These are phyloP conservation scores for Lasiosphaeria ovina DNA, from an alignment of 495 filamentous ascomycete genomes.

Conservation along the genomic window DNA sequence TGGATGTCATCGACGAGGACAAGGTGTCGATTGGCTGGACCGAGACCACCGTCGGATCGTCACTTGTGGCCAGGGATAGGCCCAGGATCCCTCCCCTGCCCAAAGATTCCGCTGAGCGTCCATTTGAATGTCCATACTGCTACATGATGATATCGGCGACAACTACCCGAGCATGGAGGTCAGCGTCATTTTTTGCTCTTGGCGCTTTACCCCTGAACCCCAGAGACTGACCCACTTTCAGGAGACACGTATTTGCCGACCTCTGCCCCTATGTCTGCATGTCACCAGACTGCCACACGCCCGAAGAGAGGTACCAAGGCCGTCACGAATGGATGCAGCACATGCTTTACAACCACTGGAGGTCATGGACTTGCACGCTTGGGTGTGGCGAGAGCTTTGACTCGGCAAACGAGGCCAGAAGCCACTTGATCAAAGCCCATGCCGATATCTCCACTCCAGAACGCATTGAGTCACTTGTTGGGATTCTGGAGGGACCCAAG, in stretches of 20 bases:
- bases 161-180: slow-evolving; percentile 36
- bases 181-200: too few relatives aligned
- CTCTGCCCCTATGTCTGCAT: slow-evolving; percentile 35
- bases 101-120: slow-evolving; percentile 13
- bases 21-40: too few relatives aligned
- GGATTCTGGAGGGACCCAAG: too few relatives aligned
- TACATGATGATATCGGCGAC: slow-evolving; percentile 30
- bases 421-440: neutral
- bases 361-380: neutral
- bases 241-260: slow-evolving; percentile 35
- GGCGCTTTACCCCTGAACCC: too few relatives aligned
- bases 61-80: slow-evolving; percentile 17
- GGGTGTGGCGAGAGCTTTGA: neutral
- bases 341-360: neutral
- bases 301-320: slow-evolving; percentile 8
- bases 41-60: too few relatives aligned
- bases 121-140: slow-evolving; percentile 40
- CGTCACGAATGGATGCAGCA: slow-evolving; percentile 22
- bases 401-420: neutral
- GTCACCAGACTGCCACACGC: slow-evolving; percentile 11
- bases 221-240: slow-evolving; percentile 1
- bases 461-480: too few relatives aligned
- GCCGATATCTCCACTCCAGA: too few relatives aligned
- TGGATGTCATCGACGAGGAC: too few relatives aligned
- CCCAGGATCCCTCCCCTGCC: slow-evolving; percentile 21